Evolutionary conservation across 306 rosid species (phyloP).

Genomic region (Trifolium repens): DNA sequence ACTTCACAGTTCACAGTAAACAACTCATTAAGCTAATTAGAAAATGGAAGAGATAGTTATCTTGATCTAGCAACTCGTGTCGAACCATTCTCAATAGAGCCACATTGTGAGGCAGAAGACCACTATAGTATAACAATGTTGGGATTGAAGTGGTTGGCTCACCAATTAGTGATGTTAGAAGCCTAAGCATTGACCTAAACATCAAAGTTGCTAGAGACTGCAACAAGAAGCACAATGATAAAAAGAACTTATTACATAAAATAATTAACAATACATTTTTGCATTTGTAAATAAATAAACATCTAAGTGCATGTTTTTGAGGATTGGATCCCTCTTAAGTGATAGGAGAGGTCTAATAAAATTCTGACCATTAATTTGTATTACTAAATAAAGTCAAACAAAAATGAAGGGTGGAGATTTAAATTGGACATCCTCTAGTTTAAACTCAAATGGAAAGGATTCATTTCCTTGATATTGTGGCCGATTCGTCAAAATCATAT

Average conservation of each 20-base stretch:
- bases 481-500: no score
- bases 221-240: slow-evolving; percentile 24
- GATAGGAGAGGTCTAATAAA: no score
- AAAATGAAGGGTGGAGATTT: no score
- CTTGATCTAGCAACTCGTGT: slow-evolving; percentile 58
- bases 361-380: no score
- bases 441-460: no score
- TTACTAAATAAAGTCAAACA: no score
- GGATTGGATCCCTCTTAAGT: no score
- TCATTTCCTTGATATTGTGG: no score
- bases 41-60: slow-evolving; percentile 65
- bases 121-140: slow-evolving; percentile 64
- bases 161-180: slow-evolving; percentile 49
- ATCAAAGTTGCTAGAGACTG: slow-evolving; percentile 65
- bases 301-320: not conserved
- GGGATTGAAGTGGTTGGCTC: slow-evolving; percentile 63
- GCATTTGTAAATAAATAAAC: not conserved
- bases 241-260: not conserved
- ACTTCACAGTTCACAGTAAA: slow-evolving; percentile 42
- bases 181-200: slow-evolving; percentile 66
- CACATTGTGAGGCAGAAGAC: slow-evolving; percentile 63
- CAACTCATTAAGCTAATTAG: slow-evolving; percentile 45
- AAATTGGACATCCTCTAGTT: no score
- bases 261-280: not conserved
- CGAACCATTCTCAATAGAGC: slow-evolving; percentile 61